These are phyloP conservation scores for Ceratocystis colombiana DNA, from an alignment of 2,329 filamentous ascomycete genomes.

Conservation along the genomic window DNA sequence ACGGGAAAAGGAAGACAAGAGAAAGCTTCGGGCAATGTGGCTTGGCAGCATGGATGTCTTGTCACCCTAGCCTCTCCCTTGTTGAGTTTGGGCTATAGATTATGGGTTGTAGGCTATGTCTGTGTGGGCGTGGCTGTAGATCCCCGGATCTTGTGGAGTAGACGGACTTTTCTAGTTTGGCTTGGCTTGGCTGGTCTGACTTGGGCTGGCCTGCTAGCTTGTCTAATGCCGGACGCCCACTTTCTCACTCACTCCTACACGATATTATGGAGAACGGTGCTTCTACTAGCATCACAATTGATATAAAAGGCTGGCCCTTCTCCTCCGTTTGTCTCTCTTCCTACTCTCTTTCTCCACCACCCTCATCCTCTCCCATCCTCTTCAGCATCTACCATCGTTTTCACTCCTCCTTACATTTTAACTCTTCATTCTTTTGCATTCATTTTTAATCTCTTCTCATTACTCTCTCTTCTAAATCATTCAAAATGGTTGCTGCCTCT, in stretches of 20 bases:
- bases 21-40: too few species aligned
- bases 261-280: neutral
- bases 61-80: too few species aligned
- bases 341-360: conserved; percentile 21
- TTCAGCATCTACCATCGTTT: neutral
- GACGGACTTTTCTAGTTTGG: too few species aligned
- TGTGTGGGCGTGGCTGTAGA: too few species aligned
- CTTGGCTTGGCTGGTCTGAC: too few species aligned
- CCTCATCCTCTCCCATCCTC: conserved; percentile 8
- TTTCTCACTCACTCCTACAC: neutral
- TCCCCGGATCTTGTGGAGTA: too few species aligned
- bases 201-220: neutral
- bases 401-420: neutral
- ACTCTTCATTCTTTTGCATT: neutral
- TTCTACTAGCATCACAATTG: neutral
- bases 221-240: neutral
- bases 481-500: conserved; percentile 20
- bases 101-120: too few species aligned
- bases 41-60: too few species aligned
- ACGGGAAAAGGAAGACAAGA: too few species aligned
- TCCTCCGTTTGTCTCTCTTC: neutral
- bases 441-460: neutral
- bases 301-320: conserved; percentile 11
- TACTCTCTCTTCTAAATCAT: conserved; percentile 13
- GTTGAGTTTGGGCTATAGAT: too few species aligned